A percentile compares a stretch with the other conserved stretches of the same genome.
Conservation (phyloP, 2,329 filamentous ascomycete genomes). For the Ilyonectria mors-panacis region DNA sequence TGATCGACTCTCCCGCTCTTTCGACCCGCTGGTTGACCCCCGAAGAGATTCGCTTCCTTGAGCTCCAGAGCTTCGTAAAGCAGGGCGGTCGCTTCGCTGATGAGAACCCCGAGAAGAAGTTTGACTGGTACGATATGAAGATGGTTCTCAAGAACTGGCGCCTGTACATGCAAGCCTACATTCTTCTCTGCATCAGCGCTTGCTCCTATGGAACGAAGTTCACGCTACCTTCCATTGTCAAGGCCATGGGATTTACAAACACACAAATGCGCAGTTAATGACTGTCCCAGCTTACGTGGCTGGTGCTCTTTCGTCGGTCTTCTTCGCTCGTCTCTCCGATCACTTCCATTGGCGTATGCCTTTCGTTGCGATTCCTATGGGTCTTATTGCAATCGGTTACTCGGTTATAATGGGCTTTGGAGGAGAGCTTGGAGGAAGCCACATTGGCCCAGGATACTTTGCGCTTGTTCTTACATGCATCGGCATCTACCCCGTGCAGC, state of each 20-base stretch:
- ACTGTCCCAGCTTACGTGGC: constrained; percentile 71
- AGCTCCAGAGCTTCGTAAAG: constrained; percentile 49
- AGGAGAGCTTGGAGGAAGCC: constrained; percentile 54
- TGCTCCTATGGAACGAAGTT: constrained; percentile 48
- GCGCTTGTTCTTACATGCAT: constrained; percentile 76
- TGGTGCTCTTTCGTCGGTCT: constrained; percentile 73
- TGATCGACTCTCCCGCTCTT: constrained; percentile 56
- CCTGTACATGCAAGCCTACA: constrained; percentile 46
- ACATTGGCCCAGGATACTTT: constrained; percentile 73
- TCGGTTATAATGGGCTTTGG: constrained; percentile 70
- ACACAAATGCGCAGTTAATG: constrained; percentile 55
- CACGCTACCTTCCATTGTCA: constrained; percentile 54
- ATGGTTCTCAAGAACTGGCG: constrained; percentile 46
- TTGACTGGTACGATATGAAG: constrained; percentile 45
- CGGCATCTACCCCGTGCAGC: constrained; percentile 79
- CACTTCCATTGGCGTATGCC: constrained; percentile 74
- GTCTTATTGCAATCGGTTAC: constrained; percentile 76
- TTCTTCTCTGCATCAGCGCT: constrained; percentile 40
- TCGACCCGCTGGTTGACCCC: constrained; percentile 52
- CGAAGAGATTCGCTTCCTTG: constrained; percentile 54
- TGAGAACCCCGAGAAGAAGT: constrained; percentile 35
- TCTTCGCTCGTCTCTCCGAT: constrained; percentile 76
- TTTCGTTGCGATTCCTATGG: constrained; percentile 74
- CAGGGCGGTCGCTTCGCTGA: constrained; percentile 46
- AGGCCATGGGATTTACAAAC: constrained; percentile 56